Conservation (phyloP, 257 asterid species). For the Apocynum venetum region DNA sequence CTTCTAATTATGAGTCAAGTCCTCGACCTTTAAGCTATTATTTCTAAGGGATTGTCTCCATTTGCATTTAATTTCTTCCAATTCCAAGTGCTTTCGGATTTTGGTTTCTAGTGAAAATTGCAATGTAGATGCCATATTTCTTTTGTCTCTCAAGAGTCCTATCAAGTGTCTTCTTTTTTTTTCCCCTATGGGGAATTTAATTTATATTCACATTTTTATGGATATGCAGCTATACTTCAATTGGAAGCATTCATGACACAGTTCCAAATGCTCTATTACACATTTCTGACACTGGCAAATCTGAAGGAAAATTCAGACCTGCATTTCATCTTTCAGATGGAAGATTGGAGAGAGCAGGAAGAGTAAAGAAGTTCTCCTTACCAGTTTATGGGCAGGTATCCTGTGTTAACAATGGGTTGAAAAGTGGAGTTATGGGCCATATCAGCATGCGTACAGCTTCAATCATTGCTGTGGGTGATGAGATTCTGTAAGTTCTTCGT, state of each 20-base stretch:
- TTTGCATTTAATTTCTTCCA: not conserved
- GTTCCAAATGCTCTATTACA: slow-evolving; percentile 72
- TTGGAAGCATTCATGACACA: slow-evolving; percentile 94
- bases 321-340: slow-evolving; percentile 89
- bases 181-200: slow-evolving; percentile 4
- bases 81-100: not conserved
- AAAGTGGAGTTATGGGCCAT: slow-evolving; percentile 31
- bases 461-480: slow-evolving; percentile 77
- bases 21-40: not conserved
- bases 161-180: not conserved
- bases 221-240: slow-evolving; percentile 77
- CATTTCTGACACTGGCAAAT: slow-evolving; percentile 33
- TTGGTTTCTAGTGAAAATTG: not conserved
- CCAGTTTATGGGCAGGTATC: slow-evolving; percentile 29
- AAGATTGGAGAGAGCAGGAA: slow-evolving; percentile 93
- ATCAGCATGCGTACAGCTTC: slow-evolving; percentile 60
- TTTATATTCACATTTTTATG: slow-evolving; percentile 12
- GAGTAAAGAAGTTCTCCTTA: slow-evolving; percentile 55
- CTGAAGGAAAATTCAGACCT: slow-evolving; percentile 61
- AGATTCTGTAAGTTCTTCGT: slow-evolving; percentile 75
- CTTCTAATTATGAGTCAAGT: not conserved
- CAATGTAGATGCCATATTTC: not conserved
- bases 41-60: not conserved
- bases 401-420: slow-evolving; percentile 52
- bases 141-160: not conserved